Conservation (phyloP, 768 basidiomycete species). For the Mycena metata region DNA sequence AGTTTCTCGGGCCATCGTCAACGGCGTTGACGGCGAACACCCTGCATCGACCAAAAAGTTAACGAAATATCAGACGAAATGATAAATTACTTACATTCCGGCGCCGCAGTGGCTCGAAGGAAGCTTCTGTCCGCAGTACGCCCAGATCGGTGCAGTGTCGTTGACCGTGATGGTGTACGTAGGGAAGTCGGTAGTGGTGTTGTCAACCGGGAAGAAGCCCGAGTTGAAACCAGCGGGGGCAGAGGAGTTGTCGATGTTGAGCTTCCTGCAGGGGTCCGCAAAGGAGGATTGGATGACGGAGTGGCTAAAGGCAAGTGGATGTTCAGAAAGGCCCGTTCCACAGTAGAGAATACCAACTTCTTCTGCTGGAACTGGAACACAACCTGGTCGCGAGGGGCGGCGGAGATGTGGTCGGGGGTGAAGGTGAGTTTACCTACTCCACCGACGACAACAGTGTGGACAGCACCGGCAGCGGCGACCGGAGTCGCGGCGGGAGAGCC, state of each 20-base stretch:
- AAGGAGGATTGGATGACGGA: slow-evolving; percentile 75
- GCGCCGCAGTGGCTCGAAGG: slow-evolving; percentile 62
- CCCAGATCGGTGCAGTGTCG: slow-evolving; percentile 71
- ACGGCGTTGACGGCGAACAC: slow-evolving; percentile 73
- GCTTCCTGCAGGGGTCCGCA: slow-evolving; percentile 54
- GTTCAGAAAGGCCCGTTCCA: too few species aligned
- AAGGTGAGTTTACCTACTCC: slow-evolving; percentile 62
- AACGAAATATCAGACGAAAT: too few species aligned
- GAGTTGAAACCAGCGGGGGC: slow-evolving; percentile 71
- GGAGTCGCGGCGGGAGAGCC: slow-evolving; percentile 69
- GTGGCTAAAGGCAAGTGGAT: too few species aligned
- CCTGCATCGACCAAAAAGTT: slow-evolving; percentile 29
- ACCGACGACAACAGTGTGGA: slow-evolving; percentile 70
- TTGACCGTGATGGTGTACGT: slow-evolving; percentile 70
- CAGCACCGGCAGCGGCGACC: slow-evolving; percentile 57
- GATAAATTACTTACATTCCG: slow-evolving; percentile 49
- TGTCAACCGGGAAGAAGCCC: slow-evolving; percentile 52
- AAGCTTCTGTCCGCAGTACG: slow-evolving; percentile 50
- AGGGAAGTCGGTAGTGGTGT: slow-evolving; percentile 60
- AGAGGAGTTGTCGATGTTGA: slow-evolving; percentile 54
- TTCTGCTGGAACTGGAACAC: slow-evolving; percentile 76
- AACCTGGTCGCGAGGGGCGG: slow-evolving; percentile 67
- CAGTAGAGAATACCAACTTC: too few species aligned
- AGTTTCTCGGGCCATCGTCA: slow-evolving; percentile 62
- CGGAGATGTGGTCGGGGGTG: slow-evolving; percentile 63